Evolutionary conservation across 148 eudicot genomes (phyloP).

Genomic region (Polygonum aviculare): DNA sequence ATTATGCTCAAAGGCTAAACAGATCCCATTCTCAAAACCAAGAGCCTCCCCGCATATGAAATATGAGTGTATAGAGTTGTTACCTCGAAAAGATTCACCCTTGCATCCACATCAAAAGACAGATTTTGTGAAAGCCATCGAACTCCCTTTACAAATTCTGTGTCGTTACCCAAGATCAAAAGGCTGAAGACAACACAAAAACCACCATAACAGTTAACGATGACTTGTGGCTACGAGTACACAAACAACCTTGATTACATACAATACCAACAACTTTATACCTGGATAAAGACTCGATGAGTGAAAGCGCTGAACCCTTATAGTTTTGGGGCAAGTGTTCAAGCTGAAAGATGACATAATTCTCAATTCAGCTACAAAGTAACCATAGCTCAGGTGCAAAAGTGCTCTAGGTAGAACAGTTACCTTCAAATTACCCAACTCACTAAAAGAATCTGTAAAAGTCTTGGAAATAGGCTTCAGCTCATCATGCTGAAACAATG

Average conservation of each 20-base stretch:
- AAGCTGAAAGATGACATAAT: conserved; percentile 37
- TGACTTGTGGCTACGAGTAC: background rate
- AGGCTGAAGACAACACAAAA: conserved; percentile 44
- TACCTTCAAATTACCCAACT: conserved; percentile 86
- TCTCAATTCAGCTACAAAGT: conserved; percentile 14
- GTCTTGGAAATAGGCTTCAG: conserved; percentile 82
- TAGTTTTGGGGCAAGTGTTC: conserved; percentile 78
- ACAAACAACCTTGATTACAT: background rate
- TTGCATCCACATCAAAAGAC: conserved; percentile 83
- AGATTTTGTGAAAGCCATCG: conserved; percentile 85
- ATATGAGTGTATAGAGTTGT: background rate
- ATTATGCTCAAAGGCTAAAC: background rate
- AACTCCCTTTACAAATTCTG: conserved; percentile 80
- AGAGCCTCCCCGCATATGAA: background rate
- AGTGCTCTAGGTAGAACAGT: conserved; percentile 10
- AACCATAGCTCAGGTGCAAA: conserved; percentile 4
- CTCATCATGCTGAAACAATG: conserved; percentile 79
- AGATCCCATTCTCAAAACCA: background rate
- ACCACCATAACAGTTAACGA: background rate
- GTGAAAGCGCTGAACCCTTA: conserved; percentile 91
- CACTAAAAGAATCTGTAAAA: conserved; percentile 80
- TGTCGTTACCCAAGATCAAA: conserved; percentile 69
- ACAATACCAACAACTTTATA: conserved; percentile 15
- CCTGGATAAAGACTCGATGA: conserved; percentile 94
- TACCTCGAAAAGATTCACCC: conserved; percentile 96